Conservation (phyloP, 2,329 filamentous ascomycete genomes). For the Fonsecaea erecta region DNA sequence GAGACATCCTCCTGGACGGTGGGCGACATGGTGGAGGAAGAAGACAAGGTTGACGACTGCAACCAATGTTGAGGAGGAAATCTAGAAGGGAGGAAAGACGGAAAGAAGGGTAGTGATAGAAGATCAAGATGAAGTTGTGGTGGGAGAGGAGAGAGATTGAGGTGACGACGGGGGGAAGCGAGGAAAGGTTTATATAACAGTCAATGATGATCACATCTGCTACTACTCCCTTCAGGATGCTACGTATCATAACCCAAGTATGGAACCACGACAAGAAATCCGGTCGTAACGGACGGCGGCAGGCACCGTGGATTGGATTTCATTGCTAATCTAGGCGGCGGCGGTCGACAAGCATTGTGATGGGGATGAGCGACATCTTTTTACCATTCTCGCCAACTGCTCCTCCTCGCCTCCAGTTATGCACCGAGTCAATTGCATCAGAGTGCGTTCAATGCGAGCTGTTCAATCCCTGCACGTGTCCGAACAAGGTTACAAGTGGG, state of each 20-base stretch:
- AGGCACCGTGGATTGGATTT: neutral
- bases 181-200: neutral
- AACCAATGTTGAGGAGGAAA: neutral
- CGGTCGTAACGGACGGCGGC: neutral
- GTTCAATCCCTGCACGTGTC: slow-evolving; percentile 24
- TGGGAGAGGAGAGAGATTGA: neutral
- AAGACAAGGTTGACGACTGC: neutral
- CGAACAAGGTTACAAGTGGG: slow-evolving; percentile 13
- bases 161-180: neutral
- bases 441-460: slow-evolving; percentile 7
- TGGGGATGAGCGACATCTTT: slow-evolving; percentile 2
- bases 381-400: neutral
- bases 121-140: neutral
- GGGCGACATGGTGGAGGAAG: slow-evolving; percentile 28
- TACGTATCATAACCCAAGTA: neutral
- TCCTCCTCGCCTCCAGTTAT: slow-evolving; percentile 2
- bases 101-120: neutral
- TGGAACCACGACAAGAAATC: neutral
- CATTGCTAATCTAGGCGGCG: neutral
- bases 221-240: neutral
- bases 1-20: slow-evolving; percentile 42
- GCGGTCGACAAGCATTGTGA: neutral
- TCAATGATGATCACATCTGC: neutral
- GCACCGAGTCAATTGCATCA: neutral
- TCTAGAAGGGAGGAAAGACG: neutral